Evolutionary conservation across 768 basidiomycete species (phyloP), one percentile per base, ranked within the genome.

Genomic region (Podaxis mareebaensis): DNA sequence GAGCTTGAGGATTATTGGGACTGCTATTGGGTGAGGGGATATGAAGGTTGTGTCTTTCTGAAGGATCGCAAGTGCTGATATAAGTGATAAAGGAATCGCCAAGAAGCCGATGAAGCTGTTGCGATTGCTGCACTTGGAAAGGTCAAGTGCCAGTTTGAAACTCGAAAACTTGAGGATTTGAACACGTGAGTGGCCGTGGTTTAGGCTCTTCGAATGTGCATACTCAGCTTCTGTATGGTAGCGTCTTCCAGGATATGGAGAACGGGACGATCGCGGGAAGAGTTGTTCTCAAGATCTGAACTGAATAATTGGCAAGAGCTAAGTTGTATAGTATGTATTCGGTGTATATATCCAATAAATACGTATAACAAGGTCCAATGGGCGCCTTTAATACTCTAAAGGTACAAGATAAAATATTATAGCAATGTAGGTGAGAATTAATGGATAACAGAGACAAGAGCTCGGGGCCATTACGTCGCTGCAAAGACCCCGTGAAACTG

Each of bases 51-150:
- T 33, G 30, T 33, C 30, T 33, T 33, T 33, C 30, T 33, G 30
- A 10, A 30, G 30, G 30, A 8, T 30, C 30, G 7, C 30, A 30
- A 8, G 30, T 10, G 30, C 30, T 33, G 8, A 33, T 33, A 33
- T 10, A 33, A 33, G 8, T 33, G 33, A 33, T 10, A 20, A 28
- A 87, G 91, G 0, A 93, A 92, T 74, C 85, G 91, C 46, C 92
- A 93, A 73, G 95, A 96, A 69, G 87, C 92, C 2, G 73, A 82
- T 8, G 94, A 96, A 73, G 90, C 95, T 0, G 75, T 96, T 48
- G 83, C 85, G 1, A 87, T 95, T 53, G 93, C 92, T 1, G 82
- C 87, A 0, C 70, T 77, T 33, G 92, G 91, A 8, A 83, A 84
- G 61, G 89, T 93, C 61, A 89, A 85, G 71, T 85, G 86, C 64